Conservation (phyloP, 2,329 filamentous ascomycete species). For the Paecilomyces formosus region DNA sequence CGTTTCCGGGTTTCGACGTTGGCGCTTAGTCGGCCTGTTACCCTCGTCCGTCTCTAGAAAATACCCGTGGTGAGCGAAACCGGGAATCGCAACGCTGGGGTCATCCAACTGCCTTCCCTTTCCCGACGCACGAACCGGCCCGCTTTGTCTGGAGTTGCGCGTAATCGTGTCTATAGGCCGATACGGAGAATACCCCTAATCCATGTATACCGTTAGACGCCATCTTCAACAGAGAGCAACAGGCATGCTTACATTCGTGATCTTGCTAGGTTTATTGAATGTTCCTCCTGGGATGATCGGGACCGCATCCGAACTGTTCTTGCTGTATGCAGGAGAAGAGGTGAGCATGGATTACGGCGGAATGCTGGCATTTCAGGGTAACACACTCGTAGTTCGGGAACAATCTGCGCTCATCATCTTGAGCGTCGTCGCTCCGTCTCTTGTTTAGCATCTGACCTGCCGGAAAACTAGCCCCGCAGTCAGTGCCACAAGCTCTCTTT, state of each 20-base stretch:
- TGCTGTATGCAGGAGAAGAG: conserved; percentile 2
- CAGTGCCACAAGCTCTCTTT: conserved; percentile 3
- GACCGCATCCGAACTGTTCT: conserved; percentile 13
- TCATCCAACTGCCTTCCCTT: neutral
- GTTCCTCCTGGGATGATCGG: conserved; percentile 21
- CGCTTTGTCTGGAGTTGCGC: conserved; percentile 19
- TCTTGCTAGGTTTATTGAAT: conserved; percentile 10
- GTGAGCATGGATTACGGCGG: neutral
- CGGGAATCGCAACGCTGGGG: neutral
- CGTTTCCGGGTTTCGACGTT: conserved; percentile 13
- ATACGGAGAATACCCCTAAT: conserved; percentile 4
- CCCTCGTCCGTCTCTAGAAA: conserved; percentile 11
- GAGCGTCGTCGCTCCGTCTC: conserved; percentile 2
- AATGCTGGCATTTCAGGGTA: neutral
- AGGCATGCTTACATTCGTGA: conserved; percentile 2
- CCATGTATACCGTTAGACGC: conserved; percentile 12
- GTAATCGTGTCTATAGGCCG: conserved; percentile 19
- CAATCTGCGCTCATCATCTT: conserved; percentile 15
- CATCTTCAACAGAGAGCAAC: conserved; percentile 12
- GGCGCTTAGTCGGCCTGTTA: conserved; percentile 20
- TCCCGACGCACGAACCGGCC: conserved; percentile 22
- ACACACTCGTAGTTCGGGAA: conserved; percentile 14
- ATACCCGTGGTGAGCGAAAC: conserved; percentile 5
- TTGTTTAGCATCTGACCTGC: conserved; percentile 9
- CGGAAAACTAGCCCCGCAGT: conserved; percentile 10